Evolutionary conservation across 176 grass and related monocot genomes (phyloP), one percentile per base, ranked within the genome.

Genomic region (Carex myosuroides): DNA sequence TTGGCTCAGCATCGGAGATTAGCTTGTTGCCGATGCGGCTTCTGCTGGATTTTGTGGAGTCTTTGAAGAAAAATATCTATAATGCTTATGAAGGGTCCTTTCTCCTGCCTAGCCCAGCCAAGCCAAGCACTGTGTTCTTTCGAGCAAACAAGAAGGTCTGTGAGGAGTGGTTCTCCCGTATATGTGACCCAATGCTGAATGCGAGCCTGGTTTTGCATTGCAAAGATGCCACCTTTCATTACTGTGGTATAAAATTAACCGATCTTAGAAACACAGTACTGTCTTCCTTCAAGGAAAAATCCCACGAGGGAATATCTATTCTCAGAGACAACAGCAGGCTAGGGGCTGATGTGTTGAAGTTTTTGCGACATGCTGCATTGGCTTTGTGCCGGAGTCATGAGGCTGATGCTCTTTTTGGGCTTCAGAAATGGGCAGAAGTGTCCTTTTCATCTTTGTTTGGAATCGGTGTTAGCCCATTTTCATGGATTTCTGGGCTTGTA

Each of bases 141-240:
- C 91, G 88, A 65, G 95, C 95, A 85, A 98, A 98, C 82, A 98
- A 93, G 85, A 87, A 94, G 62, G 95, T 98, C 29, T 98, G 95
- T 86, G 95, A 98, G 63, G 95, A 98, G 86, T 98, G 95, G 95
- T 98, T 98, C 91, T 98, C 92, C 64, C 86, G 95, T 92, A 98
- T 98, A 78, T 98, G 91, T 80, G 95, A 98, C 46, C 95, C 95
- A 75, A 98, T 98, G 95, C 83, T 98, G 84, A 94, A 98, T 90
- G 92, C 89, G 85, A 91, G 95, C 86, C 66, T 93, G 85, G 87
- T 91, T 82, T 91, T 98, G 82, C 85, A 92, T 81, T 98, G 95
- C 57, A 84, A 78, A 60, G 89, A 94, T 89, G 92, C 91, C 46
- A 90, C 90, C 35, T 81, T 94, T 70, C 92, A 98, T 37, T 98